These are phyloP conservation scores for Madurella fahalii DNA, from an alignment of 2,329 filamentous ascomycete genomes.

Conservation along the genomic window DNA sequence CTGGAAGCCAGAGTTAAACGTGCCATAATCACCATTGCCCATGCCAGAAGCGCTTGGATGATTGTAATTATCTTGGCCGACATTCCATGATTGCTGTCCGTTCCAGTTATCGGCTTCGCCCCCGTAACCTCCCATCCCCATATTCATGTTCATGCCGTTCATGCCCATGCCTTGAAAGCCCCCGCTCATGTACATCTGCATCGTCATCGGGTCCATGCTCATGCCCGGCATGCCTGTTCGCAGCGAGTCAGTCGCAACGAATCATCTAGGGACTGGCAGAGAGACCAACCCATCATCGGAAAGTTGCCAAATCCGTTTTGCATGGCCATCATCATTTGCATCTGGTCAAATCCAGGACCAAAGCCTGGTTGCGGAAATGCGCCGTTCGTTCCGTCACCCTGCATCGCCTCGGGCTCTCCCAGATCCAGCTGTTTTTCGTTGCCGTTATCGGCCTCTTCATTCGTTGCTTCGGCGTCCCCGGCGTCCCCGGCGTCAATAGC, in stretches of 20 bases:
- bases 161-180: slow-evolving; percentile 74
- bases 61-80: slow-evolving; percentile 86
- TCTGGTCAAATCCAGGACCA: slow-evolving; percentile 67
- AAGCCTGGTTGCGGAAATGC: slow-evolving; percentile 58
- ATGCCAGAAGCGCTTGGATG: slow-evolving; percentile 78
- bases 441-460: slow-evolving; percentile 31
- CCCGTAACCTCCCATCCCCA: slow-evolving; percentile 68
- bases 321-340: slow-evolving; percentile 79
- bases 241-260: slow-evolving; percentile 26
- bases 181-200: slow-evolving; percentile 77
- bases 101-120: slow-evolving; percentile 73
- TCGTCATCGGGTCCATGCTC: slow-evolving; percentile 76
- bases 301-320: slow-evolving; percentile 60
- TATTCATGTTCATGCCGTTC: slow-evolving; percentile 71
- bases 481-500: slow-evolving; percentile 25
- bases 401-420: slow-evolving; percentile 30
- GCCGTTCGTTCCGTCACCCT: slow-evolving; percentile 40
- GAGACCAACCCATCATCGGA: slow-evolving; percentile 80
- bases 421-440: slow-evolving; percentile 29
- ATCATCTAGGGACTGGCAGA: not conserved
- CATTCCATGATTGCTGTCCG: slow-evolving; percentile 77
- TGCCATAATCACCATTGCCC: slow-evolving; percentile 75
- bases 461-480: slow-evolving; percentile 27
- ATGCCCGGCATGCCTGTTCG: slow-evolving; percentile 69
- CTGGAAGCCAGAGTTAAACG: slow-evolving; percentile 71